Evolutionary conservation across 371 early-diverging fungal species (phyloP), one percentile per base, ranked within the genome.

Genomic region (Nematocida sp.): DNA sequence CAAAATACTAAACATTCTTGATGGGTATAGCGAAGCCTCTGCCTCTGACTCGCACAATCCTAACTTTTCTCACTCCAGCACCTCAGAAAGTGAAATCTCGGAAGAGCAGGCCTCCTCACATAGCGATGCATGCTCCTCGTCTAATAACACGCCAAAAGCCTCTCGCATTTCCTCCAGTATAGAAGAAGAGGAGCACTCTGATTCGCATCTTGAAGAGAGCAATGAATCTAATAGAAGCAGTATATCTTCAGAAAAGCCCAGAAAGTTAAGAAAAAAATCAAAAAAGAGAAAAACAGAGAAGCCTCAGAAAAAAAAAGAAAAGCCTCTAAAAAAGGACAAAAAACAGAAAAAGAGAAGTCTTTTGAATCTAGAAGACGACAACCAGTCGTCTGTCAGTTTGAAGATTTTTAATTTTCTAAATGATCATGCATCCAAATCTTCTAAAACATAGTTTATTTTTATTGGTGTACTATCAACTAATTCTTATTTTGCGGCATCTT

Each of bases 1-100:
- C 36, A 42, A 51, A 35, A 61, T 71, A 13, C 35, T 71, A 2
- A 71, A 45, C 33, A 71, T 71, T 45, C 61, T 71, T 16, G 75
- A 57, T 25, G 32, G 75, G 9, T 71, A 71, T 48, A 60, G 69
- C 1, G 50, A 30, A 13, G 7, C 61, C 0, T 42, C 67, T 7
- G 7, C 25, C 11, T 57, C 69, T 5, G 63, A 71, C 18, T 20
- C 51, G 3, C 0, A 9, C 16, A 40, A 53, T 25, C 7, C n/a
- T n/a, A n/a, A 20, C 54, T 13, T 35, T 16, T 51, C 7, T 9
- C 7, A 5, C 23, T 5, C 53, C 23, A 28, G 5, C 26, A 13
- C 32, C 5, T 4, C 7, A 53, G 53, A 53, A 33, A 26, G 45
- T 45, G 45, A 13, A 13, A 13, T 45, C 20, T 45, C 45, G 45